These are phyloP conservation scores for Malbranchea cinnamomea DNA, from an alignment of 2,329 filamentous ascomycete species.

Conservation along the genomic window DNA sequence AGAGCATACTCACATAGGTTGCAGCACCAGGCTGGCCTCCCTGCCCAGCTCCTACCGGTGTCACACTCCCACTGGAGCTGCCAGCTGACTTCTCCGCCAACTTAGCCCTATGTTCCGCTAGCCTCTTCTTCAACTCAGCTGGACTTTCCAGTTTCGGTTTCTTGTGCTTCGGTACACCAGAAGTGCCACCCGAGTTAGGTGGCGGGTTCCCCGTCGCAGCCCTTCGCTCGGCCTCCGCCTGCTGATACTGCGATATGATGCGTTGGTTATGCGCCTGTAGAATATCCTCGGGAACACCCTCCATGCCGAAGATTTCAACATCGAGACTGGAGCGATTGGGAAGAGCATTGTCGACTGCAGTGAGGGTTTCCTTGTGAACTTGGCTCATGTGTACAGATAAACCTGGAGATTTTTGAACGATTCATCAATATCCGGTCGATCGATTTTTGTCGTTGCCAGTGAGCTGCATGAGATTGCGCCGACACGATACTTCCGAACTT, in stretches of 20 bases:
- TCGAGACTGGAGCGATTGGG: constrained; percentile 73
- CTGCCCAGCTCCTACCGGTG: constrained; percentile 35
- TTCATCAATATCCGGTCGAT: constrained; percentile 5
- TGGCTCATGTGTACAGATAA: constrained; percentile 95
- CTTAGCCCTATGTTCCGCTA: constrained; percentile 62
- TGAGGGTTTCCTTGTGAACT: constrained; percentile 88
- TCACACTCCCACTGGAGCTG: constrained; percentile 41
- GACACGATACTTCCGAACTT: constrained; percentile 18
- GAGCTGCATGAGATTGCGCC: background rate
- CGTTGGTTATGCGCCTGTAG: constrained; percentile 71
- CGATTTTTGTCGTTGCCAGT: too few relatives aligned
- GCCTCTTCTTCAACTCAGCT: constrained; percentile 63
- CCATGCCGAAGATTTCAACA: constrained; percentile 96
- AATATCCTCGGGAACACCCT: constrained; percentile 81
- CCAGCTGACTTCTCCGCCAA: constrained; percentile 43
- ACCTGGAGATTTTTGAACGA: constrained; percentile 37
- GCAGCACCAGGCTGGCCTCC: constrained; percentile 34
- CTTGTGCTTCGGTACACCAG: constrained; percentile 32
- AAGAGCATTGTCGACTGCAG: constrained; percentile 80
- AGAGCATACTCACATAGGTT: constrained; percentile 40
- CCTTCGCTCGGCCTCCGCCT: constrained; percentile 68
- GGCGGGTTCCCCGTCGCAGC: constrained; percentile 72
- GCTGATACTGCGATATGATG: constrained; percentile 73
- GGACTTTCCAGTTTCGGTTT: constrained; percentile 58
- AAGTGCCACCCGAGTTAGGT: constrained; percentile 39